Base-by-base conservation (phyloP, 768 basidiomycete species). In the Suillus luteus region DNA sequence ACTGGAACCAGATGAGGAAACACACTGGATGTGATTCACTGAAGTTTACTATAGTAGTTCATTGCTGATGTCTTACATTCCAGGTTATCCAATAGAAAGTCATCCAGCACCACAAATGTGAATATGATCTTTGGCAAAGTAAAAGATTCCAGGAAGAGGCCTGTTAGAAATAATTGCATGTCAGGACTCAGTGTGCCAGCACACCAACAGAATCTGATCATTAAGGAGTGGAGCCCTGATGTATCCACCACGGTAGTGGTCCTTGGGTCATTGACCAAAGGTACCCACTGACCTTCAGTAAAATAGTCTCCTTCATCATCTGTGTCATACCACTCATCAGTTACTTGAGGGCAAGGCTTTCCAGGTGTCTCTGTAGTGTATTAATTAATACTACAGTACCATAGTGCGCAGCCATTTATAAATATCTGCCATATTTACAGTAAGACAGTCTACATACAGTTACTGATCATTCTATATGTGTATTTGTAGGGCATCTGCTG, bases 11-110 rank as follows among this genome's bases (percentile, higher is more conserved):
- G n/a, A 46, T 46, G n/a, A n/a, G 44, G n/a, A 10, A 46, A 46
- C 19, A 46, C 10, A 10, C 44, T n/a, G 4, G 44, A 46, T 3
- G 57, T 44, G 14, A 64, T 27, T 11, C 55, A 22, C 54, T 54
- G 55, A 5, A 69, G 55, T 43, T 64, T 59, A 11, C 61, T 8
- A 33, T 69, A 46, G 59, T 64, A 68, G 48, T 31, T 62, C 46
- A 67, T 64, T 1, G 68, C 54, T 0, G 65, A 61, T 15, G 61
- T 68, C 52, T 66, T 61, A 7, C 66, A 70, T 35, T 55, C 55
- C 15, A 66, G 49, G 27, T 60, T 60, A 19, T 67, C 64, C 10
- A 65, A 19, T 14, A 38, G 52, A 27, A 62, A 65, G 43, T 62
- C 6, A 2, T 62, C 43, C 15, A 65, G 14, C 17, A 44, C 61